A percentile compares a stretch with the other conserved stretches of the same genome.
phyloP scores from a whole-genome alignment of 2,329 filamentous ascomycete genomes.

The Colletotrichum tofieldiae region DNA sequence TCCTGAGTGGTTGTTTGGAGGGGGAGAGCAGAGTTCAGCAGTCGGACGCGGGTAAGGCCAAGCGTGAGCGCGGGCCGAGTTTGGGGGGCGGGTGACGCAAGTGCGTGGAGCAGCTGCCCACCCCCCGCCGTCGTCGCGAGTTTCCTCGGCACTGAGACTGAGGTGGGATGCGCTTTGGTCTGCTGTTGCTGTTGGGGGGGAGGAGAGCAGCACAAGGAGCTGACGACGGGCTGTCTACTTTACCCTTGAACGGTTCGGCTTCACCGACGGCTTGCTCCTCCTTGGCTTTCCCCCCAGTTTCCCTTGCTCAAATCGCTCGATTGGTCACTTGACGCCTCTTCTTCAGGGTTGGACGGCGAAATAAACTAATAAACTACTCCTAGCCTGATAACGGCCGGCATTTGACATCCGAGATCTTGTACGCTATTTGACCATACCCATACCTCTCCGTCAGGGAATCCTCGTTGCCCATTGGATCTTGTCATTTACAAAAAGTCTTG shows the following conservation, averaged over 20 bases:
- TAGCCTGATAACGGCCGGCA: conserved; percentile 14
- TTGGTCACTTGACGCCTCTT: conserved; percentile 16
- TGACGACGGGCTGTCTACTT: background rate
- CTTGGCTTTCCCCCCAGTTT: background rate
- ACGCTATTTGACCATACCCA: background rate
- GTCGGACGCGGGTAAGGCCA: conserved; percentile 33
- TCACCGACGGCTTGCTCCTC: conserved; percentile 7
- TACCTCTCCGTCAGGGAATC: conserved; percentile 1
- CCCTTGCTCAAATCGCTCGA: background rate
- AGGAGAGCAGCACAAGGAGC: background rate
- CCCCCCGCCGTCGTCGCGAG: conserved; percentile 12
- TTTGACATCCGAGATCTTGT: conserved; percentile 18
- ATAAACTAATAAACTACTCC: conserved; percentile 1
- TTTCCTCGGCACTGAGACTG: conserved; percentile 5
- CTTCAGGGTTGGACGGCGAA: background rate
- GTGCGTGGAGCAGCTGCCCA: conserved; percentile 37
- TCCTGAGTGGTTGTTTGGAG: background rate
- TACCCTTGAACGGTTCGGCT: conserved; percentile 9
- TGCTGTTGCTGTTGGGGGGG: background rate
- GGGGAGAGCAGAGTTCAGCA: background rate
- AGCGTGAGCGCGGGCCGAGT: conserved; percentile 40
- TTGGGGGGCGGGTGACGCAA: conserved; percentile 40
- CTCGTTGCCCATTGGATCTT: conserved; percentile 4
- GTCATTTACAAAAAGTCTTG: conserved; percentile 34
- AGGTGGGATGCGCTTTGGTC: conserved; percentile 18